Percentiles rank a stretch among this genome's conserved stretches.
These are phyloP conservation scores for Senna siamea DNA, from an alignment of 306 rosid species.

Conservation along the genomic window DNA sequence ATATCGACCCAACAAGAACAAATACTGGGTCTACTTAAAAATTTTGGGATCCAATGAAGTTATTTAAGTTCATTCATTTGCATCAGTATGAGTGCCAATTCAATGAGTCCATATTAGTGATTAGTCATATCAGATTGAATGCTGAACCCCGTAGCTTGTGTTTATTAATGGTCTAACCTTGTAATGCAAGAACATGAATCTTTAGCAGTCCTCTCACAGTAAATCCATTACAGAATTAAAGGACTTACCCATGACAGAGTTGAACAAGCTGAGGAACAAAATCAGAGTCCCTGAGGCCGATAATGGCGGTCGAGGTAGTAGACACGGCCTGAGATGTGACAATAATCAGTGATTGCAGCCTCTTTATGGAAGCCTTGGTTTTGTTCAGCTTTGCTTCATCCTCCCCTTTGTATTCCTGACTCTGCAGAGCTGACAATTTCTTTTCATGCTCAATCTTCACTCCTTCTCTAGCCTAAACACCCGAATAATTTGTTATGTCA, in stretches of 20 bases:
- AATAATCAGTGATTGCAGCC: constrained; percentile 79
- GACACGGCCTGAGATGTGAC: constrained; percentile 98
- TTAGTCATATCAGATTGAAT: too few relatives aligned
- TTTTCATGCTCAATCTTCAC: constrained; percentile 91
- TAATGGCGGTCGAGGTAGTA: constrained; percentile 84
- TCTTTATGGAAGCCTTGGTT: constrained; percentile 86
- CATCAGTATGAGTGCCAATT: not conserved
- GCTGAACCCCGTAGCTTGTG: not conserved
- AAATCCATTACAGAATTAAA: constrained; percentile 29
- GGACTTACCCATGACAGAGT: constrained; percentile 86
- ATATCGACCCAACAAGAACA: constrained; percentile 21
- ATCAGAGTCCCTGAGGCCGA: constrained; percentile 82
- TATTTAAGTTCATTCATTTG: constrained; percentile 25
- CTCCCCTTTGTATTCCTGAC: constrained; percentile 93
- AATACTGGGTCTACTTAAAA: constrained; percentile 16
- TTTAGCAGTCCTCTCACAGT: constrained; percentile 15
- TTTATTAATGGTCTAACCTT: constrained; percentile 13
- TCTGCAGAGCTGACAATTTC: constrained; percentile 77
- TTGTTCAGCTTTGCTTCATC: constrained; percentile 85
- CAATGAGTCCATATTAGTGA: not conserved
- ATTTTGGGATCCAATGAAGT: constrained; percentile 21
- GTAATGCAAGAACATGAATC: constrained; percentile 20
- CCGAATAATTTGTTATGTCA: constrained; percentile 37
- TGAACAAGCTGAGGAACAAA: constrained; percentile 95
- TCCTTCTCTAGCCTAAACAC: constrained; percentile 83